Evolutionary conservation across 1,139 yeast genomes (phyloP).

Genomic region (Pichia sp.): DNA sequence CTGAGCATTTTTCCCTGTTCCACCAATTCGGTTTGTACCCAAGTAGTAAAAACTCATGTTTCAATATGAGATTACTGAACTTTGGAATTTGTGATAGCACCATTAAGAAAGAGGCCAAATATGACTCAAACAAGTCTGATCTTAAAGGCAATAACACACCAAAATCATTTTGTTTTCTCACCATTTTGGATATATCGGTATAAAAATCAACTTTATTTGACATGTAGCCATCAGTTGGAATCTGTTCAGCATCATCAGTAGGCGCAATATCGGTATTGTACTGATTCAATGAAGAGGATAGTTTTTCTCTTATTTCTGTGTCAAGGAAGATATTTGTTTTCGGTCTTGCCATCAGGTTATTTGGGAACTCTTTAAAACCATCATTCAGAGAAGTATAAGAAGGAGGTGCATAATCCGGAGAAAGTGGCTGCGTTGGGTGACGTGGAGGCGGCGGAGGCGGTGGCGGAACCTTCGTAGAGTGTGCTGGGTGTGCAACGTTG

Average conservation of each 20-base stretch:
- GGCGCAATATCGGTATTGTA: background rate
- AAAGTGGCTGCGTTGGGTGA: background rate
- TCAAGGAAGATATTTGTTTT: constrained; percentile 5
- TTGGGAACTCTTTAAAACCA: background rate
- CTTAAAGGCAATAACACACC: constrained; percentile 38
- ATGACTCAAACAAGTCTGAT: constrained; percentile 32
- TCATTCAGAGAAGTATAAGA: background rate
- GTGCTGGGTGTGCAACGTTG: constrained; percentile 8
- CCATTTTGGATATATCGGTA: constrained; percentile 29
- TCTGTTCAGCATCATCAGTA: background rate
- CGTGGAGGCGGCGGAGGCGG: constrained; percentile 11
- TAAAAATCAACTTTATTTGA: constrained; percentile 23
- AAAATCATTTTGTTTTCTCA: constrained; percentile 21
- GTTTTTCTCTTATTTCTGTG: constrained; percentile 4
- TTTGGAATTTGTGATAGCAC: constrained; percentile 41
- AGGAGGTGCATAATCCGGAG: constrained; percentile 1
- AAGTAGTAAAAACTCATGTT: constrained; percentile 34
- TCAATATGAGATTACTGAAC: constrained; percentile 35
- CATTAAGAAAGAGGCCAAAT: constrained; percentile 40
- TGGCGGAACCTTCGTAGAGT: constrained; percentile 8
- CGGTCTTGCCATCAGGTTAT: background rate
- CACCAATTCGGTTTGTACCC: constrained; percentile 44
- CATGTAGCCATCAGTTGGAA: background rate
- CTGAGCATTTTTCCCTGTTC: constrained; percentile 33
- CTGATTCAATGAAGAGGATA: constrained; percentile 3